Base-by-base conservation (phyloP, 2,329 filamentous ascomycete species). In the Rhynchosporium secalis region DNA sequence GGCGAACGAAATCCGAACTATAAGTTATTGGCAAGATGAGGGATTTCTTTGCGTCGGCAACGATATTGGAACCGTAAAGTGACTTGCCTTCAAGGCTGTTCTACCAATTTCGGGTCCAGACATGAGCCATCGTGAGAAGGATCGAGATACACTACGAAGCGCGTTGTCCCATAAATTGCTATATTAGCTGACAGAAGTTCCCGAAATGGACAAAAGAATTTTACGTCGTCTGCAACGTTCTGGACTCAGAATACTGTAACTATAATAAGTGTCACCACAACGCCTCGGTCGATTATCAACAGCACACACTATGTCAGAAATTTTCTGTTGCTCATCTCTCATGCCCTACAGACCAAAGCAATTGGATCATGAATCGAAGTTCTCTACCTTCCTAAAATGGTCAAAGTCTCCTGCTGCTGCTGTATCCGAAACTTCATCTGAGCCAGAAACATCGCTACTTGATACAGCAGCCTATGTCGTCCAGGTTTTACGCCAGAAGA, bases 401-500 rank as follows among this genome's bases (percentile, higher is more conserved):
- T 13, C 47, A 15, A 49, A 7, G 3, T 49, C 47, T 31, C 13
- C 47, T 26, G 46, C 26, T 49, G 3, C 47, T 49, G 29, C 12
- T 31, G 8, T 13, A 29, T 33, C 47, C 3, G 6, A 26, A 12
- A 31, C 26, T 10, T 4, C n/a, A 4, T 31, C 46, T 4, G 46
- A 48, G 6, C 7, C 46, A 31, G n/a, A 36, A 36, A 36, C 47
- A 43, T 33, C 3, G 4, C 29, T 15, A 36, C 29, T 36, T 4
- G 38, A 59, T n/a, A 28, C n/a, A 12, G 31, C 57, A 7, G 33
- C 56, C 8, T 69, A 64, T 33, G 77, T 69, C 15, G 66, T 81
- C 2, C 78, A 81, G 68, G 67, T 80, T 3, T 77, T 80, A 28
- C 72, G 71, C 2, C 78, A 80, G 70, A 72, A 79, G 65, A 80